Evolutionary conservation across 805 yeast species (phyloP).

Genomic region (Candida lessepsii): DNA sequence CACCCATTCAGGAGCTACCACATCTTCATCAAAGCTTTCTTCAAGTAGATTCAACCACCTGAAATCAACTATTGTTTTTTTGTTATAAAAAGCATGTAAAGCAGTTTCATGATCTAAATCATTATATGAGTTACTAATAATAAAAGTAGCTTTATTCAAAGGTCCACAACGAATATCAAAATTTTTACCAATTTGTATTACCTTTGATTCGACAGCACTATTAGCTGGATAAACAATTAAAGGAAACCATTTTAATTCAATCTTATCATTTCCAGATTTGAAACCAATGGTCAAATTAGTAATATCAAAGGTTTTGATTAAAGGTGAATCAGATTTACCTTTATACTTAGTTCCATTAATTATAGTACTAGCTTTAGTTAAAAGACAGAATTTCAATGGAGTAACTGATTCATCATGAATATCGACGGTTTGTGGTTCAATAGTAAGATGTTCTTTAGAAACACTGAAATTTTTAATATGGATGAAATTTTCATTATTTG

Average conservation of each 20-base stretch:
- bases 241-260: constrained; percentile 12
- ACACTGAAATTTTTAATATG: constrained; percentile 8
- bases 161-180: constrained; percentile 2
- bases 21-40: background rate
- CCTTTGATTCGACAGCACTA: background rate
- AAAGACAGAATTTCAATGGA: constrained; percentile 8
- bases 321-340: constrained; percentile 4
- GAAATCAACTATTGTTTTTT: background rate
- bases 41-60: background rate
- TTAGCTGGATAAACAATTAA: constrained; percentile 3
- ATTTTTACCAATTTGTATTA: background rate
- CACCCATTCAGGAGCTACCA: background rate
- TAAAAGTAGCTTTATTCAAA: background rate
- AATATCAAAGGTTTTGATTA: constrained; percentile 8
- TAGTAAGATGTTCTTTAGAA: constrained; percentile 14
- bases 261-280: constrained; percentile 9
- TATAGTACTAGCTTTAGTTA: constrained; percentile 11
- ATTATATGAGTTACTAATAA: background rate
- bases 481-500: constrained; percentile 1
- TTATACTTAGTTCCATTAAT: constrained; percentile 15
- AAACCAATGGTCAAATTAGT: constrained; percentile 9
- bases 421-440: constrained; percentile 7
- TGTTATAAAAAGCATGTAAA: background rate
- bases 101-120: constrained; percentile 2
- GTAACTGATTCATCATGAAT: constrained; percentile 5